These are phyloP conservation scores for Lolium rigidum DNA, from an alignment of 176 grass and related monocot species.

Conservation along the genomic window DNA sequence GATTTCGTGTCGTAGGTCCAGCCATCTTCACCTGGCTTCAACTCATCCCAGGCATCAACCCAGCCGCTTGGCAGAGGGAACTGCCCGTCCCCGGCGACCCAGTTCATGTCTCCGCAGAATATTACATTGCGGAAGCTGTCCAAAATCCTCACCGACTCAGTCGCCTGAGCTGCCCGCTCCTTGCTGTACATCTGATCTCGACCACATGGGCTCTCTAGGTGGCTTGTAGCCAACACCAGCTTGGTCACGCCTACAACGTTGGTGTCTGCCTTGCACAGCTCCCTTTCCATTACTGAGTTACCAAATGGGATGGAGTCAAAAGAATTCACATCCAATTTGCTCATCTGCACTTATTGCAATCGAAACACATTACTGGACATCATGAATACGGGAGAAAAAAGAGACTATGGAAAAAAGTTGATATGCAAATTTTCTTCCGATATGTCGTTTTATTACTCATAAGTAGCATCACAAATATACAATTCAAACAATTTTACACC, in stretches of 20 bases:
- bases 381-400: background rate
- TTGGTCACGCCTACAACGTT: slow-evolving; percentile 35
- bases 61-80: slow-evolving; percentile 70
- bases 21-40: slow-evolving; percentile 64
- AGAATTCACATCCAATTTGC: slow-evolving; percentile 60
- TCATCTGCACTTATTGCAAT: slow-evolving; percentile 66
- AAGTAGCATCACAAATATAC: too few relatives aligned
- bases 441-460: too few relatives aligned
- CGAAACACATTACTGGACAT: slow-evolving; percentile 3
- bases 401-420: background rate
- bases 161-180: slow-evolving; percentile 68
- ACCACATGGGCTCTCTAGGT: slow-evolving; percentile 85
- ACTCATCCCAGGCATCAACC: slow-evolving; percentile 72
- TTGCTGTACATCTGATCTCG: slow-evolving; percentile 87
- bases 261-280: slow-evolving; percentile 65
- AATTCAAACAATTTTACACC: too few relatives aligned
- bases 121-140: slow-evolving; percentile 51
- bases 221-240: slow-evolving; percentile 58
- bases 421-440: too few relatives aligned
- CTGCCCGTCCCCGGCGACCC: slow-evolving; percentile 67
- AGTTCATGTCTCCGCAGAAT: slow-evolving; percentile 90
- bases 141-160: slow-evolving; percentile 53
- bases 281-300: slow-evolving; percentile 73
- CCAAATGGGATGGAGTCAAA: slow-evolving; percentile 53
- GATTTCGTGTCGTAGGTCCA: slow-evolving; percentile 82